phyloP scores from a whole-genome alignment of 2,329 filamentous ascomycete species.

The Fusarium sp. region DNA sequence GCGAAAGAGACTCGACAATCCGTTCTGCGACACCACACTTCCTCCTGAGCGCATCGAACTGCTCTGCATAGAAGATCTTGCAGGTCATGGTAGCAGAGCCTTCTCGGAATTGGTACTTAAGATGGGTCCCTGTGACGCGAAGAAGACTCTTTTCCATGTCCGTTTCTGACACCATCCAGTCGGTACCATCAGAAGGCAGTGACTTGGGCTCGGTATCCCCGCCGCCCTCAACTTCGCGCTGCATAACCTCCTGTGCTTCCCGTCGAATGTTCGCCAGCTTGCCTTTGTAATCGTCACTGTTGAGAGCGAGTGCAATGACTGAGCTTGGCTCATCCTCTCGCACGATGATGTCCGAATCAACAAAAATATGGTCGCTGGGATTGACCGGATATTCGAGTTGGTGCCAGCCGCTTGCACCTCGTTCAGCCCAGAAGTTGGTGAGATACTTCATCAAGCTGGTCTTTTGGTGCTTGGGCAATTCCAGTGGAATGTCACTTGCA shows the following conservation, averaged over 20 bases:
- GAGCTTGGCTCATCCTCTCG: constrained; percentile 97
- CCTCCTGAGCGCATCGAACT: constrained; percentile 91
- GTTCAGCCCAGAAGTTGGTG: constrained; percentile 97
- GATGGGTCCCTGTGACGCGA: constrained; percentile 86
- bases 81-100: constrained; percentile 95
- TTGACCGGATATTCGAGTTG: constrained; percentile 91
- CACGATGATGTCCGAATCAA: constrained; percentile 96
- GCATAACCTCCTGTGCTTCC: constrained; percentile 56
- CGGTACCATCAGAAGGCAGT: constrained; percentile 49
- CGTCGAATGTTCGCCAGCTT: constrained; percentile 77
- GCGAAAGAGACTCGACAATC: constrained; percentile 92
- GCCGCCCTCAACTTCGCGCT: constrained; percentile 48
- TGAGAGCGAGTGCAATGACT: constrained; percentile 90
- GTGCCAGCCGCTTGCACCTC: constrained; percentile 94
- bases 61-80: constrained; percentile 98
- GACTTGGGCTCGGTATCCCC: constrained; percentile 44
- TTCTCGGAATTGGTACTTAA: constrained; percentile 95
- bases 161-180: constrained; percentile 65
- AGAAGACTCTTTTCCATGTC: constrained; percentile 88
- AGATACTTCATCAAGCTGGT: constrained; percentile 94
- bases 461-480: constrained; percentile 92
- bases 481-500: constrained; percentile 69
- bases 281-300: constrained; percentile 83
- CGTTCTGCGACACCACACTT: constrained; percentile 95
- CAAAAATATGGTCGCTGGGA: constrained; percentile 91